A percentile compares a stretch with the other conserved stretches of the same genome.
phyloP scores from a whole-genome alignment of 176 grass and related monocot genomes.

The Otatea glauca region DNA sequence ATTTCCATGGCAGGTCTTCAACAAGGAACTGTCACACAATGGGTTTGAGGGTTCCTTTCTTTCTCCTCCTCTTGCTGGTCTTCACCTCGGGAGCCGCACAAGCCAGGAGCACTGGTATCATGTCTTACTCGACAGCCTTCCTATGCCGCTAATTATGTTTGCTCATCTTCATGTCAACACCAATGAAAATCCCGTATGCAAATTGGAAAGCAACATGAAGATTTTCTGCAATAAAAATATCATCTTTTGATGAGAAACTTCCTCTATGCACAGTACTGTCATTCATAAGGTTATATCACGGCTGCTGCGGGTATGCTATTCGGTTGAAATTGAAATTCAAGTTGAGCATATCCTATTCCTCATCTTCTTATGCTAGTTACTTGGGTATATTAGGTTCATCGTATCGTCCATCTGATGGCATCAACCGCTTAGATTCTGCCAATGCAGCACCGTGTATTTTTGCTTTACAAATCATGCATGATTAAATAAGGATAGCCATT shows the following conservation, averaged over 20 bases:
- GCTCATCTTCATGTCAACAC: background rate
- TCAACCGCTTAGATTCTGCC: too few relatives aligned
- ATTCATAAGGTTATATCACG: conserved; percentile 1
- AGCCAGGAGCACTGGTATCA: conserved; percentile 27
- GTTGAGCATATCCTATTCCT: background rate
- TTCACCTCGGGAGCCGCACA: conserved; percentile 38
- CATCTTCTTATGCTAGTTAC: background rate
- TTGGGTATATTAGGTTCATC: background rate
- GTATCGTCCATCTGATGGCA: background rate
- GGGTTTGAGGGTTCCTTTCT: background rate
- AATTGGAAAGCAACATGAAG: background rate
- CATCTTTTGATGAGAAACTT: background rate
- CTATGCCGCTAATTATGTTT: background rate
- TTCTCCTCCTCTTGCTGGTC: conserved; percentile 29
- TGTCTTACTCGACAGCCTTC: background rate
- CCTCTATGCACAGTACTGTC: background rate
- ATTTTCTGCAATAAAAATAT: background rate
- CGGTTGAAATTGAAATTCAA: too few relatives aligned
- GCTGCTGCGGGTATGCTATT: background rate
- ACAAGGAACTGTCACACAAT: background rate
- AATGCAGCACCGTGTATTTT: too few relatives aligned
- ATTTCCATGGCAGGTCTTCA: conserved; percentile 18
- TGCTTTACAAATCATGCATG: too few relatives aligned
- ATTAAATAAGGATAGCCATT: background rate
- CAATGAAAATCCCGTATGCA: background rate